phyloP scores from a whole-genome alignment of 495 filamentous ascomycete species.

The Clavariopsis aquatica region DNA sequence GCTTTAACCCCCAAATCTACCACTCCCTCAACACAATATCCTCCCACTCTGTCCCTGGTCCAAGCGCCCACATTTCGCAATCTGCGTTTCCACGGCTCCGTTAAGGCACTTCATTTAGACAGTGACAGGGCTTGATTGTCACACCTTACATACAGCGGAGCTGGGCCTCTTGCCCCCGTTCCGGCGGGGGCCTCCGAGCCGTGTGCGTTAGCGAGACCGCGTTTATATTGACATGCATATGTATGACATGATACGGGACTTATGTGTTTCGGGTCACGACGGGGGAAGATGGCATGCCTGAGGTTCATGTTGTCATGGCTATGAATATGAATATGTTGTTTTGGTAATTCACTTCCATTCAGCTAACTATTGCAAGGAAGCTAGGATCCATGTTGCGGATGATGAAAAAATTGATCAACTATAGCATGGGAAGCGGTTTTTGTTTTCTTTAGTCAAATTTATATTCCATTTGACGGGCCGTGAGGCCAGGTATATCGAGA shows the following conservation, averaged over 20 bases:
- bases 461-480: background rate
- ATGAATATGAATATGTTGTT: background rate
- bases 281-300: background rate
- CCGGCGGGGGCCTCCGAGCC: background rate
- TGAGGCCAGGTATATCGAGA: background rate
- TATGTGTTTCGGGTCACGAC: background rate
- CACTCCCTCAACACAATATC: slow-evolving; percentile 3
- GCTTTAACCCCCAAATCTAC: slow-evolving; percentile 4
- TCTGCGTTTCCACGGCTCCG: slow-evolving; percentile 7
- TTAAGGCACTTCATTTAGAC: background rate
- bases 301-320: background rate
- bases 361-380: too few species aligned
- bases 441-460: background rate
- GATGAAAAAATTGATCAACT: too few species aligned
- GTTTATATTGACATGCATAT: background rate
- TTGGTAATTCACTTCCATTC: background rate
- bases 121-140: background rate
- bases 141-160: background rate
- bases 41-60: background rate
- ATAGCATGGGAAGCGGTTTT: too few species aligned
- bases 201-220: background rate
- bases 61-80: slow-evolving; percentile 3
- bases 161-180: background rate
- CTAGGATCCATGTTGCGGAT: background rate
- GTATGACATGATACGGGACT: background rate